phyloP scores from a whole-genome alignment of 2,329 filamentous ascomycete species.

The Teratosphaeria viscida region DNA sequence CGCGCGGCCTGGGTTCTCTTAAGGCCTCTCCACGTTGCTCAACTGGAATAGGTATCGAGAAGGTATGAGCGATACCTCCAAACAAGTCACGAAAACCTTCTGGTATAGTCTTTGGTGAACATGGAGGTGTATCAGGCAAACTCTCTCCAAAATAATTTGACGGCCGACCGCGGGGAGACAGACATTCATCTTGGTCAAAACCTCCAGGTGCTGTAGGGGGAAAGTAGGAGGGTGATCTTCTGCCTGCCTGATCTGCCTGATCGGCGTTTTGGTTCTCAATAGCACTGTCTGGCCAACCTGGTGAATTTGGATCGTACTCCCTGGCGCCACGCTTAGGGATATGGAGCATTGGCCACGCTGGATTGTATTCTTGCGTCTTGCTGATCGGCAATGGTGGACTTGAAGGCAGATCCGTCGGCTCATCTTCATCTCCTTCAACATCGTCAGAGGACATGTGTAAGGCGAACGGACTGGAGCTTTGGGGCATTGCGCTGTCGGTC shows the following conservation, averaged over 20 bases:
- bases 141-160: slow-evolving; percentile 7
- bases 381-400: slow-evolving; percentile 17
- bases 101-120: slow-evolving; percentile 29
- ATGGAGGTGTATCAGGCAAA: slow-evolving; percentile 24
- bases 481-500: slow-evolving; percentile 8
- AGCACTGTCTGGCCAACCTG: slow-evolving; percentile 6
- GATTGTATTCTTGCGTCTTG: slow-evolving; percentile 17
- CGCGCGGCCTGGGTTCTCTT: neutral
- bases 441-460: slow-evolving; percentile 7
- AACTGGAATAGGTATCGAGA: neutral
- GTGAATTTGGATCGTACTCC: slow-evolving; percentile 23
- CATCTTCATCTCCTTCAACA: slow-evolving; percentile 4
- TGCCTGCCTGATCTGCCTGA: slow-evolving; percentile 2
- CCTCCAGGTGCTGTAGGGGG: slow-evolving; percentile 9
- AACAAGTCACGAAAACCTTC: slow-evolving; percentile 6
- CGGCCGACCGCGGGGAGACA: slow-evolving; percentile 10
- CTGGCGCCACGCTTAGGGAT: slow-evolving; percentile 6
- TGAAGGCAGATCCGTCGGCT: slow-evolving; percentile 11
- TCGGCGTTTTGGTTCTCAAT: neutral
- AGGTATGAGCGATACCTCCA: slow-evolving; percentile 1
- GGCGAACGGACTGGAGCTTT: slow-evolving; percentile 12
- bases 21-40: neutral
- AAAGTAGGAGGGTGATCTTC: slow-evolving; percentile 9
- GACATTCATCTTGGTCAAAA: slow-evolving; percentile 1
- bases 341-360: slow-evolving; percentile 15